Evolutionary conservation across 2,329 filamentous ascomycete species (phyloP).

Genomic region (Verticillium alfalfae): DNA sequence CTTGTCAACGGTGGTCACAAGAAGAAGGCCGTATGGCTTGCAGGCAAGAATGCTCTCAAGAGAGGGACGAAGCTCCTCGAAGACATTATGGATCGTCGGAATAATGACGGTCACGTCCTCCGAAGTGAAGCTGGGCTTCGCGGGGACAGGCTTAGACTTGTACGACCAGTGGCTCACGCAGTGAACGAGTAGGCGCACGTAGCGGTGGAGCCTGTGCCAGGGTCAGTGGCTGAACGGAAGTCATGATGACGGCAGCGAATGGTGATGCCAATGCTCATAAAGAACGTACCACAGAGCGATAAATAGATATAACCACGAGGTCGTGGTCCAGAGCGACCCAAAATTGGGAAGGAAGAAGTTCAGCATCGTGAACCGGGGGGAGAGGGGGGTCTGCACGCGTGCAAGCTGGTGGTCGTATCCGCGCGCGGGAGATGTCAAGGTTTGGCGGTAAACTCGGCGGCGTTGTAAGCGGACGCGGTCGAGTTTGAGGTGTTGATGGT

Average conservation of each 20-base stretch:
- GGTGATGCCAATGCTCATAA: not conserved
- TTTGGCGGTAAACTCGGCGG: not conserved
- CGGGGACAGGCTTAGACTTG: slow-evolving; percentile 75
- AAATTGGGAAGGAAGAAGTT: slow-evolving; percentile 9
- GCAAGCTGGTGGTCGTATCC: not conserved
- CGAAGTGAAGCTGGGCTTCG: slow-evolving; percentile 71
- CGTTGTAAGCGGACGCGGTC: not conserved
- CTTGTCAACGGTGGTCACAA: slow-evolving; percentile 84
- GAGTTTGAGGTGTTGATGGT: not conserved
- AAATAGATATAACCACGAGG: slow-evolving; percentile 11
- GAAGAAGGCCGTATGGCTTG: slow-evolving; percentile 65
- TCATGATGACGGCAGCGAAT: not conserved
- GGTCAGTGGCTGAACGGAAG: slow-evolving; percentile 11
- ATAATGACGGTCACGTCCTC: slow-evolving; percentile 92
- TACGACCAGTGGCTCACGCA: slow-evolving; percentile 82
- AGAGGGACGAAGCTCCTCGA: slow-evolving; percentile 77
- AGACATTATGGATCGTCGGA: slow-evolving; percentile 83
- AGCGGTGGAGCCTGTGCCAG: slow-evolving; percentile 70
- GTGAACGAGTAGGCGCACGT: slow-evolving; percentile 80
- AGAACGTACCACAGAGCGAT: slow-evolving; percentile 37
- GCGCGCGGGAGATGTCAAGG: not conserved
- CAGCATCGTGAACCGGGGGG: slow-evolving; percentile 4
- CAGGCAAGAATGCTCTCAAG: slow-evolving; percentile 71
- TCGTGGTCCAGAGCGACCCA: slow-evolving; percentile 9
- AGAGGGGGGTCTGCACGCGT: not conserved